Percentiles rank a stretch among this genome's conserved stretches.
Evolutionary conservation across 2,329 filamentous ascomycete genomes (phyloP).

Genomic region (Conoideocrella luteorostrata): DNA sequence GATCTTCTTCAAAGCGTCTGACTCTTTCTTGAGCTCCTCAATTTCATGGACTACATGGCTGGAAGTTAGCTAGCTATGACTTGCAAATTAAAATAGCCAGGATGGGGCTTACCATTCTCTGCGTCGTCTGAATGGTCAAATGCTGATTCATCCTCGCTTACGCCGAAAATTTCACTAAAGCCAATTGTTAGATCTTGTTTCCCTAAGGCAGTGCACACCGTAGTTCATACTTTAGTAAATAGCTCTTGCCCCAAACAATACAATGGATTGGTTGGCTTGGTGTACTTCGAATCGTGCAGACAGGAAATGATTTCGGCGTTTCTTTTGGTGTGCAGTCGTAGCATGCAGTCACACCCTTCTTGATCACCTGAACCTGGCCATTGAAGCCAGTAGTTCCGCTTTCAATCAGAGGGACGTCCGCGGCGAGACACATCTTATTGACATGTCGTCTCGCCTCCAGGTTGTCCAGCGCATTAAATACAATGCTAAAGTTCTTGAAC

Average conservation of each 20-base stretch:
- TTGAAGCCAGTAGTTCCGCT: constrained; percentile 98
- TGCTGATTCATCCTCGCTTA: constrained; percentile 76
- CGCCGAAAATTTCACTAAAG: constrained; percentile 72
- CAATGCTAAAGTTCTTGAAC: constrained; percentile 76
- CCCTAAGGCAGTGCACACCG: constrained; percentile 2
- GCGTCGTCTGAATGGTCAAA: constrained; percentile 75
- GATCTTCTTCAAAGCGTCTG: constrained; percentile 76
- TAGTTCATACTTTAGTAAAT: constrained; percentile 64
- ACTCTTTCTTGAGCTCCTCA: constrained; percentile 76
- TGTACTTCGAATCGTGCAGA: constrained; percentile 95
- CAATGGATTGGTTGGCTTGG: constrained; percentile 96
- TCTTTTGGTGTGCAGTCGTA: constrained; percentile 93
- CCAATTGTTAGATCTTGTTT: neutral
- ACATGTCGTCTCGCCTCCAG: constrained; percentile 89
- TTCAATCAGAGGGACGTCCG: constrained; percentile 84
- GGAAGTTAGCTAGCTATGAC: neutral
- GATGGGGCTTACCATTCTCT: constrained; percentile 58
- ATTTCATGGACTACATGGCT: constrained; percentile 62
- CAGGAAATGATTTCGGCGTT: constrained; percentile 84
- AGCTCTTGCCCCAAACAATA: constrained; percentile 98
- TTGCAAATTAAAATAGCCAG: neutral
- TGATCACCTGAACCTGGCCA: constrained; percentile 94
- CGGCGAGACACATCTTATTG: constrained; percentile 93
- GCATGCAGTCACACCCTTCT: constrained; percentile 85
- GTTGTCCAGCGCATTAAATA: constrained; percentile 97